phyloP scores from a whole-genome alignment of 2,329 filamentous ascomycete genomes.

The Hortaea werneckii region DNA sequence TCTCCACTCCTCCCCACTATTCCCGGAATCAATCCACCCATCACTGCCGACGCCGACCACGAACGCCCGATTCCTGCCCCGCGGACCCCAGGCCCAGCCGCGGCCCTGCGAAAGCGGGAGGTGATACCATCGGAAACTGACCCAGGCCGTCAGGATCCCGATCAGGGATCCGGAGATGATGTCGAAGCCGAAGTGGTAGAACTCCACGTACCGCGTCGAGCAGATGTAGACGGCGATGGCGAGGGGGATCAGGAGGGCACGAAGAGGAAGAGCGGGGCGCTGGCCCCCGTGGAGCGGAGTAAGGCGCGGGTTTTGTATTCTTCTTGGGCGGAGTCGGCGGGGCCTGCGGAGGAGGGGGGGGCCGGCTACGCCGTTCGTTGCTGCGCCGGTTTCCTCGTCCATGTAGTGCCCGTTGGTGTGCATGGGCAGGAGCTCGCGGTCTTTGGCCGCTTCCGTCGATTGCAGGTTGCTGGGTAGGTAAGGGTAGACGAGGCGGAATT shows the following conservation, averaged over 20 bases:
- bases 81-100: conserved; percentile 82
- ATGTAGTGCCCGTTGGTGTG: conserved; percentile 12
- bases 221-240: conserved; percentile 69
- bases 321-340: conserved; percentile 14
- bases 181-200: conserved; percentile 85
- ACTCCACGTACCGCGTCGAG: conserved; percentile 80
- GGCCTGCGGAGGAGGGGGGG: conserved; percentile 7
- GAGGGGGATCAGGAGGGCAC: conserved; percentile 61
- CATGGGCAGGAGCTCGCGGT: conserved; percentile 18
- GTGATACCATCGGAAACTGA: conserved; percentile 79
- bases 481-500: conserved; percentile 65
- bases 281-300: conserved; percentile 58
- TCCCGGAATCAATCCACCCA: conserved; percentile 16
- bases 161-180: conserved; percentile 77
- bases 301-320: not conserved
- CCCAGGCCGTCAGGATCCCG: conserved; percentile 59
- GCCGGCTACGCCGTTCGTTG: not conserved
- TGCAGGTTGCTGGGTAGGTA: conserved; percentile 11
- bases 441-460: conserved; percentile 1
- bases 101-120: conserved; percentile 66
- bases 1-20: not conserved
- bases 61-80: conserved; percentile 63
- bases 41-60: conserved; percentile 57
- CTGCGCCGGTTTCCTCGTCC: conserved; percentile 6
- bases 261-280: conserved; percentile 72